Evolutionary conservation across 2,329 filamentous ascomycete genomes (phyloP).

Genomic region (Cordyceps pruinosa): DNA sequence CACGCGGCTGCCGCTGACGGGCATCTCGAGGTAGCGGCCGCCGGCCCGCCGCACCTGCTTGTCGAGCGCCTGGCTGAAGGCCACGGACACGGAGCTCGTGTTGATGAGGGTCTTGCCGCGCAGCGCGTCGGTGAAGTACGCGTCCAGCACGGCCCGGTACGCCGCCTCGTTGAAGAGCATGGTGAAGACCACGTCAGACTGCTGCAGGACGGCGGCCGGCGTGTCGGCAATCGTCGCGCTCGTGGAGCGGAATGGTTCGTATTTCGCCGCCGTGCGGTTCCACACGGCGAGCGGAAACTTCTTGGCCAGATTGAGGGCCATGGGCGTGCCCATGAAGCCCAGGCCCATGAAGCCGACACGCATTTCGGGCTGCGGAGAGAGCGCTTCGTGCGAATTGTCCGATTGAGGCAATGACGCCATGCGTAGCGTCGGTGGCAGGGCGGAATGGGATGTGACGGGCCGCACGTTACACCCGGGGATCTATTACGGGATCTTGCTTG

Average conservation of each 20-base stretch:
- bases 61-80: constrained; percentile 20
- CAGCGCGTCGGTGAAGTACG: constrained; percentile 19
- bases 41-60: constrained; percentile 17
- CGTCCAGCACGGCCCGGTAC: constrained; percentile 9
- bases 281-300: constrained; percentile 23
- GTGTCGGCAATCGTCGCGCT: constrained; percentile 20
- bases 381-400: too few relatives aligned
- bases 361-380: constrained; percentile 11
- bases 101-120: constrained; percentile 27
- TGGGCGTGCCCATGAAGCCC: constrained; percentile 27
- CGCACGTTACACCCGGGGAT: not conserved
- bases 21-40: too few relatives aligned
- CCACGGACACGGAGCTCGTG: constrained; percentile 24
- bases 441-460: not conserved
- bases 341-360: constrained; percentile 26
- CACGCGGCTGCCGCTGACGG: too few relatives aligned
- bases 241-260: constrained; percentile 15
- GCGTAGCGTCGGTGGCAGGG: not conserved
- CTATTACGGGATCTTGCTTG: not conserved
- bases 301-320: constrained; percentile 26
- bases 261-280: constrained; percentile 25
- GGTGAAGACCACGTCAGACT: constrained; percentile 25
- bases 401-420: not conserved
- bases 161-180: constrained; percentile 24
- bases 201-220: constrained; percentile 19